Conservation (phyloP, 495 filamentous ascomycete species). For the Penicillium goetzii region DNA sequence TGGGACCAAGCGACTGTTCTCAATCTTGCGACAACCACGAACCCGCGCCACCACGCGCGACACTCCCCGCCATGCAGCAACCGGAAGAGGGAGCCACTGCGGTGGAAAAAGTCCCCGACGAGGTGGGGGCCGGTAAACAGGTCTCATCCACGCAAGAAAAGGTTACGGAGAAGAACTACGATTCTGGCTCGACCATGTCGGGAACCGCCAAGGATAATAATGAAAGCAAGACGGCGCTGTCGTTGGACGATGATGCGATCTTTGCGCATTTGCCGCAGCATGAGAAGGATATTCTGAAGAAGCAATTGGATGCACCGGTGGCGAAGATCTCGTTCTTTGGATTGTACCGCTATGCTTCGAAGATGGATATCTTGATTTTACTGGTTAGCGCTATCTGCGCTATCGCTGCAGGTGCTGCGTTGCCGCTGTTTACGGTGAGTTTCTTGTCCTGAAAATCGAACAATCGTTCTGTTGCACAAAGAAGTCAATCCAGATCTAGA, state of each 20-base stretch:
- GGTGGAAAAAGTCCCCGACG: conserved; percentile 25
- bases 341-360: conserved; percentile 80
- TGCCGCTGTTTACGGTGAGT: conserved; percentile 84
- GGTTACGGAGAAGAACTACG: conserved; percentile 26
- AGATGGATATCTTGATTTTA: conserved; percentile 74
- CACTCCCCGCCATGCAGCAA: conserved; percentile 26
- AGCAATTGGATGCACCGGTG: conserved; percentile 70
- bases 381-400: conserved; percentile 64
- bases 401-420: conserved; percentile 76
- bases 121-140: conserved; percentile 12
- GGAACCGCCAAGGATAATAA: conserved; percentile 31
- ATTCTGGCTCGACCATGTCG: conserved; percentile 34
- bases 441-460: not conserved
- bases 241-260: conserved; percentile 38
- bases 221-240: conserved; percentile 20
- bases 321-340: conserved; percentile 66
- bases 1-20: conserved; percentile 11
- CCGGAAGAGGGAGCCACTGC: conserved; percentile 26
- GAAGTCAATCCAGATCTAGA: not conserved
- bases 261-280: conserved; percentile 47
- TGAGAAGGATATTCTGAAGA: conserved; percentile 68
- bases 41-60: conserved; percentile 1
- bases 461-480: not conserved
- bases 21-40: conserved; percentile 9
- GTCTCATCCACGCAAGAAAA: conserved; percentile 3